Base-by-base conservation (phyloP, 176 grass and related monocot species). In the Oryza australiensis region DNA sequence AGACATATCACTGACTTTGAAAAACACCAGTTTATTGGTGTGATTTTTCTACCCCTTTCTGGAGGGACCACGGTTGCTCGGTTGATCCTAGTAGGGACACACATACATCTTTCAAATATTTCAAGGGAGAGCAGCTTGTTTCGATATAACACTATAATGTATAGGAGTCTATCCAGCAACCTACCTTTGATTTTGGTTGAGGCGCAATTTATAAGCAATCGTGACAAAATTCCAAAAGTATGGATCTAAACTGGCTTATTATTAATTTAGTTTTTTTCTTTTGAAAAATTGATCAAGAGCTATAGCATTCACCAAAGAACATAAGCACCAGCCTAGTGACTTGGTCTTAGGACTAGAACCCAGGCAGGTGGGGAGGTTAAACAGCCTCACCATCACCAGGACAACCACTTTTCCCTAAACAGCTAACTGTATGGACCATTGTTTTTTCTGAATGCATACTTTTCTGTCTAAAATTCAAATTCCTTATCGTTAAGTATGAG, bases 1-100 rank as follows among this genome's bases (percentile, higher is more conserved):
- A 33, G 40, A 23, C 59, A 81, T 34, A 59, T 75, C 45, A 77
- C 57, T 72, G 59, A 42, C 68, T 81, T 30, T 53, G 73, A 73
- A 34, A 35, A 83, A 49, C 46, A 75, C 23, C 15, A 49, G 42
- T 33, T 55, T 10, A 34, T 72, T 70, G 78, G 77, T 46, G n/a
- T 79, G 66, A 20, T 18, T 51, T 51, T 51, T 51, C 48, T 51
- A 51, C 18, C 2, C 26, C 59, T 49, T 60, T 82, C 12, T 34
- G 40, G 23, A 23, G 12, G 48, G 26, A 24, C 18, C 14, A 62
- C 5, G 2, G 16, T 48, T 48, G 45, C 14, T 48, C 14, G 45
- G 13, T 20, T 51, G 48, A 22, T 55, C 20, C 20, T n/a, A 24
- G 55, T 60, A 60, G 43, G 18, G 24, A 42, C 7, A 63, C 26